These are phyloP conservation scores for Ceratobasidium sp. DNA, from an alignment of 1,284 basidiomycete species.

Conservation along the genomic window DNA sequence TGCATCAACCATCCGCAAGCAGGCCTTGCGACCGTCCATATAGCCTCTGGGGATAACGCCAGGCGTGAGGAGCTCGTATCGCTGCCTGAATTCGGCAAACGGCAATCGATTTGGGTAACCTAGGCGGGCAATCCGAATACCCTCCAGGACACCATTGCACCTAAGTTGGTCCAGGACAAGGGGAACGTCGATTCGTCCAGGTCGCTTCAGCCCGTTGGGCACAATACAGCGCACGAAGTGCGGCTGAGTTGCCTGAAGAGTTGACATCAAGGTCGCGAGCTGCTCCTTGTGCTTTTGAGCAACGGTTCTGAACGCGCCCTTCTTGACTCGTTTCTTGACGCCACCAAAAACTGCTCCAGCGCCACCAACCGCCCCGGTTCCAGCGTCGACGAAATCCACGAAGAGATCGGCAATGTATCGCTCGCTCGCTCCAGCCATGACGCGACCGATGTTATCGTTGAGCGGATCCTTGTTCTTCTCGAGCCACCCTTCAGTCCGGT, in stretches of 20 bases:
- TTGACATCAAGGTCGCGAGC: slow-evolving; percentile 88
- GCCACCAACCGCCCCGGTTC: slow-evolving; percentile 46
- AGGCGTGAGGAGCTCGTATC: slow-evolving; percentile 95
- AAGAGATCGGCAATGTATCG: slow-evolving; percentile 86
- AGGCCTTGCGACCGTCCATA: slow-evolving; percentile 97
- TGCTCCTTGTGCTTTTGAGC: slow-evolving; percentile 98
- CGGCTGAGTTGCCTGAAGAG: slow-evolving; percentile 93
- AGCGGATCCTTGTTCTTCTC: slow-evolving; percentile 99
- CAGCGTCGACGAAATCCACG: slow-evolving; percentile 74
- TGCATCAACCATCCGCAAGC: slow-evolving; percentile 89
- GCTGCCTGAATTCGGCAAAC: slow-evolving; percentile 96
- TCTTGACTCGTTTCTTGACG: slow-evolving; percentile 87
- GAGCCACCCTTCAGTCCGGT: slow-evolving; percentile 95
- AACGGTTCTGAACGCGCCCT: slow-evolving; percentile 96
- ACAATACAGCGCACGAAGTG: slow-evolving; percentile 99
- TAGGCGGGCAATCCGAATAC: slow-evolving; percentile 96
- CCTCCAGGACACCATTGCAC: slow-evolving; percentile 99
- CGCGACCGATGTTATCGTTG: slow-evolving; percentile 93
- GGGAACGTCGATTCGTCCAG: slow-evolving; percentile 90
- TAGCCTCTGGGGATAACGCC: slow-evolving; percentile 92
- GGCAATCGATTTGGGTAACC: slow-evolving; percentile 97
- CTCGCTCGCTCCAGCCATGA: slow-evolving; percentile 85
- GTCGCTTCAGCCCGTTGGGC: slow-evolving; percentile 92
- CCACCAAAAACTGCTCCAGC: slow-evolving; percentile 53
- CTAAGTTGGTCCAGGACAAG: slow-evolving; percentile 96